Base-by-base conservation (phyloP, 2,329 filamentous ascomycete genomes). In the Blastomyces parvus region DNA sequence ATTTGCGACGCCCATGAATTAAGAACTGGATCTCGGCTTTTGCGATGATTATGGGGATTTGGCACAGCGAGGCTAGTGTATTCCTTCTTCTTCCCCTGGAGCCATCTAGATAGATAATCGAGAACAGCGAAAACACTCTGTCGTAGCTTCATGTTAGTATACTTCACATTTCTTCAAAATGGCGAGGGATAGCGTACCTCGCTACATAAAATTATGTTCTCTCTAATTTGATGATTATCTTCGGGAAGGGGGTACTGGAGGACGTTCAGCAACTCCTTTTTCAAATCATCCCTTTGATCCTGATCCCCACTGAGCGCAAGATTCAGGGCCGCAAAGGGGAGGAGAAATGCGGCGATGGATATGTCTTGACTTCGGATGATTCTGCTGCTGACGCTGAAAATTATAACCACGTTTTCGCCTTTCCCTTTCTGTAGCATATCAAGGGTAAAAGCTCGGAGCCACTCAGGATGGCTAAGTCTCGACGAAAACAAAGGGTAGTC, bases 21-120 rank as follows among this genome's bases (percentile, higher is more conserved):
- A 59, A 73, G 62, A 11, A 74, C 67, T 5, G 67, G 56, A 52
- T 76, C 74, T 63, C 69, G 70, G 50, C 71, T 66, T 11, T 66
- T 65, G 42, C 73, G 73, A 63, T 69, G 70, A 9, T 67, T 67
- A 59, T 74, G 71, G 53, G 70, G 64, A 13, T 64, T 64, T 63
- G 70, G 71, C 36, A 67, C 68, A 38, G 63, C 69, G 11, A 76
- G 63, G 57, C 70, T 69, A 64, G 73, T 76, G 42, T 76, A 69
- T 56, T 77, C 77, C 74, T 83, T 81, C 74, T 85, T 84, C 73
- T 90, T 95, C 62, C 88, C 85, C 69, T 96, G 91, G 30, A 95
- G 79, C 91, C 93, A 99, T 67, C 88, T 84, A 71, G 91, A 91
- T 65, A 93, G 84, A 73, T 99, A 97, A 74, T 99, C 95, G 0